Base-by-base conservation (phyloP, 1,284 basidiomycete genomes). In the Phlebopus sp. region DNA sequence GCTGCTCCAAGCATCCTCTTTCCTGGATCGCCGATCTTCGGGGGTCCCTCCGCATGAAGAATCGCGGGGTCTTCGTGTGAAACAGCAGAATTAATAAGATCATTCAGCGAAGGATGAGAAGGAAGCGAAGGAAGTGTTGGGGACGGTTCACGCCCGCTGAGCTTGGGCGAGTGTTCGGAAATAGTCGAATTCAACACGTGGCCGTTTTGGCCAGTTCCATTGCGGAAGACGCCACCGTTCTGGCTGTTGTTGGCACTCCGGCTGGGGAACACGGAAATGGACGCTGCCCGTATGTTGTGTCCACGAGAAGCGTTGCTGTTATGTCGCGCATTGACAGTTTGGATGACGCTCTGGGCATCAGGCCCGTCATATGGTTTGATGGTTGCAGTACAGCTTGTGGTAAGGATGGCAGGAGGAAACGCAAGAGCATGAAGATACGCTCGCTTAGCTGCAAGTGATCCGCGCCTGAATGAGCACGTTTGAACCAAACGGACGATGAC, bases 361-460 rank as follows among this genome's bases (percentile, higher is more conserved):
- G 93, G 82, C 2, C 92, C 92, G 66, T 96, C 94, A 70, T 98
- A 99, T 0, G 96, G 93, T 57, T 81, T 79, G 67, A 99, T 87
- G 46, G 74, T 76, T 38, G 79, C 76, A 27, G 78, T 65, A 35
- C 77, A 68, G 51, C 81, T 82, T 44, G 78, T 73, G 41, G 80
- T 63, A 59, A 96, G 81, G 59, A 84, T 76, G 54, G 84, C 63
- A 42, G 93, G 90, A 47, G 93, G 86, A 67, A 82, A 84, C 35
- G 92, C 87, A 58, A 97, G 77, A 31, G 91, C 82, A 52, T 85
- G 79, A 35, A 97, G 83, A 73, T 97, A 99, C 47, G 96, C 96
- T 59, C 92, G 90, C 72, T 99, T 99, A 50, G 89, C 90, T 87
- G 67, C 41, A 36, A 25, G 30, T 11, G 8, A 31, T 19, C 18